phyloP scores from a whole-genome alignment of 2,329 filamentous ascomycete genomes.

The Scedosporium apiospermum region DNA sequence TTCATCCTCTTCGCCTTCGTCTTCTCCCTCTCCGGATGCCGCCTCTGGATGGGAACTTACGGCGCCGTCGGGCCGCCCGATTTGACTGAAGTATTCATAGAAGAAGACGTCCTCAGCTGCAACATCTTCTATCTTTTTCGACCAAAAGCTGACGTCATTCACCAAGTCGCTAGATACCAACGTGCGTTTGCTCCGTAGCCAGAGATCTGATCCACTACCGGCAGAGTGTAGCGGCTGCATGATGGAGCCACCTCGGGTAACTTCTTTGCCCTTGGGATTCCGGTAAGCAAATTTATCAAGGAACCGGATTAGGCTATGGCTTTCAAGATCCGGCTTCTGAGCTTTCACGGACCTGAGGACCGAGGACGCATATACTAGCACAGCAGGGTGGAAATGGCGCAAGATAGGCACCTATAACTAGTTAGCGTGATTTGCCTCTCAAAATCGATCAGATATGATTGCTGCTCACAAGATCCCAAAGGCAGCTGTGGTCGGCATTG shows the following conservation, averaged over 20 bases:
- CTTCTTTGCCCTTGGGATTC: constrained; percentile 66
- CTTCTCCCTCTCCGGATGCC: constrained; percentile 39
- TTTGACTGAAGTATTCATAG: constrained; percentile 85
- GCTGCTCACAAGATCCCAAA: constrained; percentile 74
- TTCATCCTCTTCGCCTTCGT: constrained; percentile 53
- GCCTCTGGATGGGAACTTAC: constrained; percentile 41
- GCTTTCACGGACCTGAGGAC: constrained; percentile 63
- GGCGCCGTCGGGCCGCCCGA: constrained; percentile 52
- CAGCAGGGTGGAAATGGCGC: constrained; percentile 85
- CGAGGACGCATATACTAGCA: constrained; percentile 69
- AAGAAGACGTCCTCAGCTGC: constrained; percentile 94
- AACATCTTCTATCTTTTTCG: constrained; percentile 78
- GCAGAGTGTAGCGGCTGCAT: constrained; percentile 76
- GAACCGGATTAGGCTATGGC: constrained; percentile 90
- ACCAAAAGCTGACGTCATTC: constrained; percentile 87
- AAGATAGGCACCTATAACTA: constrained; percentile 49
- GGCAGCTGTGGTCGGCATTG: constrained; percentile 83
- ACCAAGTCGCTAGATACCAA: constrained; percentile 36
- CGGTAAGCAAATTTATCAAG: constrained; percentile 98
- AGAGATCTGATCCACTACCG: constrained; percentile 45
- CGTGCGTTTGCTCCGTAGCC: constrained; percentile 41
- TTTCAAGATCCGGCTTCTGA: constrained; percentile 80
- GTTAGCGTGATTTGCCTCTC: constrained; percentile 1
- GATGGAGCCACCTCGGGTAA: constrained; percentile 72
- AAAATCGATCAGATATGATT: not conserved